Evolutionary conservation across 139 green algal genomes (phyloP).

Genomic region (Tetradesmus lagerheimii): DNA sequence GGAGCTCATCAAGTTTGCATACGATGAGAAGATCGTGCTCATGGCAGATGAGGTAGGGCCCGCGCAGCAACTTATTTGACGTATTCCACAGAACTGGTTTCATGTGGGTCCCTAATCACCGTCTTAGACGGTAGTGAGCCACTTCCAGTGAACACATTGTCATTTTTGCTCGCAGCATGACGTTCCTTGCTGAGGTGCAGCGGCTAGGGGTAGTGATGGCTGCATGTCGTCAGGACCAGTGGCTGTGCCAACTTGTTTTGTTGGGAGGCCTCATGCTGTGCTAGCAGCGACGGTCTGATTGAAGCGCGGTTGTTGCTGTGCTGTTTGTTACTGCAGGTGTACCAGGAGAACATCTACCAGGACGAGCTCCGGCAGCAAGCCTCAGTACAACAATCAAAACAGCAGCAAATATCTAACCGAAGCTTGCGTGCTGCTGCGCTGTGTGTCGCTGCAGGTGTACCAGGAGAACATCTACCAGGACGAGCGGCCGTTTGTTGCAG

Average conservation of each 20-base stretch:
- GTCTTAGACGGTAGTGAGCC: too few relatives aligned
- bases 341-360: conserved; percentile 94
- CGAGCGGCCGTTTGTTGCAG: conserved; percentile 85
- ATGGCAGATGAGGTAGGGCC: conserved; percentile 89
- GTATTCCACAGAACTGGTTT: too few relatives aligned
- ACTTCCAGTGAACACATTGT: too few relatives aligned
- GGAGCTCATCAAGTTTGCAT: conserved; percentile 78
- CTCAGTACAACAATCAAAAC: too few relatives aligned
- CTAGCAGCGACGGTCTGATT: too few relatives aligned
- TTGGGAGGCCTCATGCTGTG: too few relatives aligned
- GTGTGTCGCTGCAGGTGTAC: conserved; percentile 90
- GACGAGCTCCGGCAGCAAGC: conserved; percentile 62
- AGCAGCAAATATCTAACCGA: background rate
- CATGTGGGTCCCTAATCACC: too few relatives aligned
- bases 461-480: conserved; percentile 95
- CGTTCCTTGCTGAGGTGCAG: too few relatives aligned
- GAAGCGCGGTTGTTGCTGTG: conserved; percentile 74
- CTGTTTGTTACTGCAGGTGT: conserved; percentile 87
- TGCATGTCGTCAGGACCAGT: too few relatives aligned
- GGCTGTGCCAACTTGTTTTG: too few relatives aligned
- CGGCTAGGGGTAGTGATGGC: too few relatives aligned
- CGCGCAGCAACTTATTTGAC: background rate
- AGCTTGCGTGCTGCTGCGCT: conserved; percentile 68
- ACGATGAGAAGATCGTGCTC: conserved; percentile 78
- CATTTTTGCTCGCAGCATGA: too few relatives aligned